These are phyloP conservation scores for Ophiosphaerella korrae DNA, from an alignment of 2,329 filamentous ascomycete species.

Conservation along the genomic window DNA sequence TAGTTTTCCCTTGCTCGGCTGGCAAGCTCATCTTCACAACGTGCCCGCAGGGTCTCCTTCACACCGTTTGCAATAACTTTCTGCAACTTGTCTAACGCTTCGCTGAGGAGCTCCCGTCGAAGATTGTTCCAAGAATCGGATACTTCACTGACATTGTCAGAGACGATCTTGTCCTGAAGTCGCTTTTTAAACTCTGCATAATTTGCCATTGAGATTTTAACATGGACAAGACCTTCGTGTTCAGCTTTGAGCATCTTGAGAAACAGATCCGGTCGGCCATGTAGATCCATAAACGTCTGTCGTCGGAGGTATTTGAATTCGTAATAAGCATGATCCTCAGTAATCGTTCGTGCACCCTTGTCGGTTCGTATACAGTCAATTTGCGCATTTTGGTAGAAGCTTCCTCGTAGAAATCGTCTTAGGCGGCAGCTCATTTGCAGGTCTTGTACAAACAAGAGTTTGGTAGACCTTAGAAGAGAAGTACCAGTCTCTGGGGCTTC, in stretches of 20 bases:
- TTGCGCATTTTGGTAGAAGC: constrained; percentile 81
- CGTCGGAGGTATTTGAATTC: constrained; percentile 96
- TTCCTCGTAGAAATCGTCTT: constrained; percentile 81
- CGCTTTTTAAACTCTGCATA: constrained; percentile 76
- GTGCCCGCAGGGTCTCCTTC: constrained; percentile 90
- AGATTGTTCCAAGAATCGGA: constrained; percentile 95
- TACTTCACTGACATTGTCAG: constrained; percentile 92
- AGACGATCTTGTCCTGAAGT: constrained; percentile 83
- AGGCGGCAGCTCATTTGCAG: constrained; percentile 85
- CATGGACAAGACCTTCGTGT: constrained; percentile 87
- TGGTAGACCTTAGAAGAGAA: constrained; percentile 77
- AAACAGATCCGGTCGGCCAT: constrained; percentile 84
- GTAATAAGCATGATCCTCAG: constrained; percentile 94
- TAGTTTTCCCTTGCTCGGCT: constrained; percentile 87
- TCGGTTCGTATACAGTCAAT: constrained; percentile 91
- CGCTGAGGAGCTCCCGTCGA: constrained; percentile 80
- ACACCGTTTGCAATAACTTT: constrained; percentile 86
- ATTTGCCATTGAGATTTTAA: constrained; percentile 77
- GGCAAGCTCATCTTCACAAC: constrained; percentile 92
- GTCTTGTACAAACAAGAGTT: constrained; percentile 89
- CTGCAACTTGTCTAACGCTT: constrained; percentile 81
- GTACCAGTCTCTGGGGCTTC: constrained; percentile 64
- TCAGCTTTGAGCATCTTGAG: constrained; percentile 98
- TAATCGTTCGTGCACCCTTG: constrained; percentile 90
- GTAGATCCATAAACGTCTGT: constrained; percentile 81